These are phyloP conservation scores for Acacia concinna DNA, from an alignment of 331 rosid species.

Conservation along the genomic window DNA sequence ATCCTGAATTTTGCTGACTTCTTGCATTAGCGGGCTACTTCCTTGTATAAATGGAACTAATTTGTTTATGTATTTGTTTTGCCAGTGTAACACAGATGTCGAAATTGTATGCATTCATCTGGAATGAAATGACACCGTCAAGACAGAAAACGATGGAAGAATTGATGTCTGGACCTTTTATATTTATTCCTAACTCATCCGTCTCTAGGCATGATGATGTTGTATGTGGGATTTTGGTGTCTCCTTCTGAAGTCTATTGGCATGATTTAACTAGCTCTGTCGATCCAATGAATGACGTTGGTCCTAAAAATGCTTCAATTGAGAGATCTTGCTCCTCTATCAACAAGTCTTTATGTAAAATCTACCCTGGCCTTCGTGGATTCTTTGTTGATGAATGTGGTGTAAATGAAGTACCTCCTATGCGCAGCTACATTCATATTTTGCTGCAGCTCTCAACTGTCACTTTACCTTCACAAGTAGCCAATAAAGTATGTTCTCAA, in stretches of 20 bases:
- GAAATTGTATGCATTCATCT: slow-evolving; percentile 66
- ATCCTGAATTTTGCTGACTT: not conserved
- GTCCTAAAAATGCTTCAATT: slow-evolving; percentile 39
- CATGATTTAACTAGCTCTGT: slow-evolving; percentile 66
- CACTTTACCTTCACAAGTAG: slow-evolving; percentile 71
- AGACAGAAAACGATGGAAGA: slow-evolving; percentile 57
- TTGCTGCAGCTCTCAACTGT: slow-evolving; percentile 72
- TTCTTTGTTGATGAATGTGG: slow-evolving; percentile 73
- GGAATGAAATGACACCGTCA: slow-evolving; percentile 76
- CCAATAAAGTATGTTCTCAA: slow-evolving; percentile 60
- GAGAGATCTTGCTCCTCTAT: slow-evolving; percentile 36
- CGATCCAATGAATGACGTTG: slow-evolving; percentile 47
- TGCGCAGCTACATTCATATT: slow-evolving; percentile 72
- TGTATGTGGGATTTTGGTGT: slow-evolving; percentile 65
- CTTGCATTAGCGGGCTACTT: not conserved
- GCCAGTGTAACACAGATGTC: slow-evolving; percentile 82
- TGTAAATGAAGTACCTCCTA: slow-evolving; percentile 70
- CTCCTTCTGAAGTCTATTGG: slow-evolving; percentile 75
- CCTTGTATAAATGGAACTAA: not conserved
- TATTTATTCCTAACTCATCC: slow-evolving; percentile 68
- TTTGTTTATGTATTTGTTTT: slow-evolving; percentile 20
- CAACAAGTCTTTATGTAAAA: slow-evolving; percentile 55
- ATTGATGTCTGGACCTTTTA: slow-evolving; percentile 65
- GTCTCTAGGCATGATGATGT: slow-evolving; percentile 50
- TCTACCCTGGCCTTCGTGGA: slow-evolving; percentile 75